These are phyloP conservation scores for Phaeosphaeria sp. DNA, from an alignment of 2,329 filamentous ascomycete genomes.

Conservation along the genomic window DNA sequence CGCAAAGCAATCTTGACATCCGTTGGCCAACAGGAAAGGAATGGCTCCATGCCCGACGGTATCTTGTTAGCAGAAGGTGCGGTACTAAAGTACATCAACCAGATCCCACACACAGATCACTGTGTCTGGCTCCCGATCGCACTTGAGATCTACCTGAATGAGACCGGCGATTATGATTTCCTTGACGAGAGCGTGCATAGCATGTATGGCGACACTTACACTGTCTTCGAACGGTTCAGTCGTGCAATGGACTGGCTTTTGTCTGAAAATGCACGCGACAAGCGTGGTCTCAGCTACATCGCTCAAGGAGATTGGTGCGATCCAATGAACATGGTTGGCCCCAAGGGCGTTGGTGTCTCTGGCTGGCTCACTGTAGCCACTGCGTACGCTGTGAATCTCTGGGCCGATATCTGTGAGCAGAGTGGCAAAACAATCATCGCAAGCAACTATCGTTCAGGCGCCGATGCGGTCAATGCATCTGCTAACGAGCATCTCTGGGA, in stretches of 20 bases:
- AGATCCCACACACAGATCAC: slow-evolving; percentile 66
- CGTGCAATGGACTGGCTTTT: slow-evolving; percentile 66
- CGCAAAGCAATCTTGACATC: slow-evolving; percentile 58
- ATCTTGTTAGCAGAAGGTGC: slow-evolving; percentile 62
- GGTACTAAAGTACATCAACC: slow-evolving; percentile 67
- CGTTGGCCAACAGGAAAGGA: slow-evolving; percentile 61
- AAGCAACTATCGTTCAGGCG: slow-evolving; percentile 54
- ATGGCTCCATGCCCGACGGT: slow-evolving; percentile 65
- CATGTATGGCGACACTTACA: slow-evolving; percentile 54
- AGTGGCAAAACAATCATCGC: slow-evolving; percentile 51
- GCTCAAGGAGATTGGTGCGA: slow-evolving; percentile 68
- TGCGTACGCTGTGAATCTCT: slow-evolving; percentile 60
- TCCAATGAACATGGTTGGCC: slow-evolving; percentile 68
- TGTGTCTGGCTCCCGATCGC: slow-evolving; percentile 65
- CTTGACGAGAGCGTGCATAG: slow-evolving; percentile 54
- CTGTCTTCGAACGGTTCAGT: slow-evolving; percentile 62
- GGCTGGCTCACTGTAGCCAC: slow-evolving; percentile 66
- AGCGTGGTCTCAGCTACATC: slow-evolving; percentile 63
- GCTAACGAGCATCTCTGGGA: slow-evolving; percentile 63
- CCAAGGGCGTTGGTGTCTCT: slow-evolving; percentile 64
- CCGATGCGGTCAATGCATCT: slow-evolving; percentile 56
- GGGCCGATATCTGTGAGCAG: slow-evolving; percentile 60
- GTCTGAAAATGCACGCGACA: slow-evolving; percentile 53
- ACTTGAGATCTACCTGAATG: slow-evolving; percentile 61
- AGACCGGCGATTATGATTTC: slow-evolving; percentile 61